These are phyloP conservation scores for Arthrobotrys iridis DNA, from an alignment of 2,329 filamentous ascomycete genomes.

Conservation along the genomic window DNA sequence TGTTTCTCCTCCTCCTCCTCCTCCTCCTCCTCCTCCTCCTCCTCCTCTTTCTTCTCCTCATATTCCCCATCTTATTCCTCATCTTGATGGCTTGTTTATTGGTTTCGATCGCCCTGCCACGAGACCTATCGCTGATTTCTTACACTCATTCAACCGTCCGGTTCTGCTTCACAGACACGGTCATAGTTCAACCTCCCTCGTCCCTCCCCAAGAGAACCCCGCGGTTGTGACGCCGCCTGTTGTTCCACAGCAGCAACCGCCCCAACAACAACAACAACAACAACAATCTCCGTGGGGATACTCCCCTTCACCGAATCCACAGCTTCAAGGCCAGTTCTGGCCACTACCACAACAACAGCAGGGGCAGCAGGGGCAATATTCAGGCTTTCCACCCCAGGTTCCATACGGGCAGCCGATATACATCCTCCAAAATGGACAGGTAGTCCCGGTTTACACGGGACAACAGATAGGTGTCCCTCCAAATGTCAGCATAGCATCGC, in stretches of 20 bases:
- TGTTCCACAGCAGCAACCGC: background rate
- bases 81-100: background rate
- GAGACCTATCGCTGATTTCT: background rate
- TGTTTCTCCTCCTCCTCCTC: background rate
- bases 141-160: background rate
- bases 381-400: conserved; percentile 27
- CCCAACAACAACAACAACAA: background rate
- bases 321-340: conserved; percentile 38
- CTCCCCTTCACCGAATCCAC: conserved; percentile 29
- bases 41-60: too few relatives aligned
- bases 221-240: conserved; percentile 1
- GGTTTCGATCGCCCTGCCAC: background rate
- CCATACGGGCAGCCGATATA: conserved; percentile 44
- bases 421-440: conserved; percentile 42
- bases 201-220: conserved; percentile 21
- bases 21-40: background rate
- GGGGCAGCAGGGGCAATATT: conserved; percentile 28
- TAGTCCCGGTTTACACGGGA: conserved; percentile 40
- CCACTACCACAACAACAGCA: too few relatives aligned
- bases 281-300: conserved; percentile 37
- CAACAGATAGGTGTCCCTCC: conserved; percentile 33
- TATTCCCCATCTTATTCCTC: background rate
- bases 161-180: background rate
- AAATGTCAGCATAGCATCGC: background rate
- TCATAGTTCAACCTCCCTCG: conserved; percentile 26